Percentiles rank a stretch among this genome's conserved stretches.
phyloP scores from a whole-genome alignment of 352 stramenopile species.

The Globisporangium paddicum region DNA sequence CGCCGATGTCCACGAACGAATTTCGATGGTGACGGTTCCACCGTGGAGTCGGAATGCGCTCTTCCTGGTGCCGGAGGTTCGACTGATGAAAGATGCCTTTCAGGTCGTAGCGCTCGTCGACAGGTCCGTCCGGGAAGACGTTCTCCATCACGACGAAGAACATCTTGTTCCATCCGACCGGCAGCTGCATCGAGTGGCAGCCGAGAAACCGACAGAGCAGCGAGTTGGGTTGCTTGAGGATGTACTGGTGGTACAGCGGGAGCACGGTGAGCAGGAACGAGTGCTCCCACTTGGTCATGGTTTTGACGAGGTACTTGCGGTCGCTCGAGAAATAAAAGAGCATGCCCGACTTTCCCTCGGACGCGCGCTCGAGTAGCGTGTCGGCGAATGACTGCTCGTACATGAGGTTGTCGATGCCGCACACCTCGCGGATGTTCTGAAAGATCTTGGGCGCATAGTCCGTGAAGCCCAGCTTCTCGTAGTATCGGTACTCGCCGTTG shows the following conservation, averaged over 20 bases:
- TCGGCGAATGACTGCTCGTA: constrained; percentile 85
- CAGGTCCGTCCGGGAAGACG: constrained; percentile 67
- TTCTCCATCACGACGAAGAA: constrained; percentile 90
- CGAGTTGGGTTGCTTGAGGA: constrained; percentile 76
- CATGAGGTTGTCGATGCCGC: constrained; percentile 66
- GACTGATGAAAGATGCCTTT: constrained; percentile 82
- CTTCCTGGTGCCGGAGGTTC: constrained; percentile 40
- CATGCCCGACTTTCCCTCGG: constrained; percentile 84
- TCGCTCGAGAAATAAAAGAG: constrained; percentile 88
- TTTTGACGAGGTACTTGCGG: constrained; percentile 85
- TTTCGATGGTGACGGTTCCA: constrained; percentile 18
- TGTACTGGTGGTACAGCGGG: constrained; percentile 82
- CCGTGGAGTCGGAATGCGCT: constrained; percentile 25
- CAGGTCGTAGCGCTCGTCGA: constrained; percentile 81
- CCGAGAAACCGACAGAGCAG: constrained; percentile 78
- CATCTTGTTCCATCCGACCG: constrained; percentile 88
- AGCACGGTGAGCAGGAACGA: constrained; percentile 79
- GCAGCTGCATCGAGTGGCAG: constrained; percentile 87
- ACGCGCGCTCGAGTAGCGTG: constrained; percentile 76
- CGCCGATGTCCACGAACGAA: not conserved
- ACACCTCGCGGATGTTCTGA: constrained; percentile 76
- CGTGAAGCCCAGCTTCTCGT: constrained; percentile 84
- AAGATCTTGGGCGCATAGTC: constrained; percentile 86
- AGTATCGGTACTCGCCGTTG: constrained; percentile 79
- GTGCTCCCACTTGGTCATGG: constrained; percentile 87